Conservation (phyloP, 768 basidiomycete species). For the Hygrophoropsis aurantiaca region DNA sequence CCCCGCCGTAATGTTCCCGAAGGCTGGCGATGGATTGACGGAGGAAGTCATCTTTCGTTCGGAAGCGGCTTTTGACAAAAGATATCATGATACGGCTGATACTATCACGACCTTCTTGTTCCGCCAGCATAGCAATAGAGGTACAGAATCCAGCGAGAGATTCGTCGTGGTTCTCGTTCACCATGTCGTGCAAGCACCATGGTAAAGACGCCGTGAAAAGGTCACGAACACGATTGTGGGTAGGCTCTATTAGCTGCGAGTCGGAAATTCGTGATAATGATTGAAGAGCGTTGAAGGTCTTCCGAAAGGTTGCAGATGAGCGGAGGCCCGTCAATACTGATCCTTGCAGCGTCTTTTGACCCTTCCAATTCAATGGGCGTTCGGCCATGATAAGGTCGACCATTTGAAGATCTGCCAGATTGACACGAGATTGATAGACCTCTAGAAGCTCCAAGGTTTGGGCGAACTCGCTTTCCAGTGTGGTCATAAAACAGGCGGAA, state of each 20-base stretch:
- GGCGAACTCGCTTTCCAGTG: constrained; percentile 76
- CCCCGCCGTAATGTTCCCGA: constrained; percentile 77
- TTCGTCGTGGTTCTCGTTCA: constrained; percentile 56
- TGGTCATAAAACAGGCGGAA: constrained; percentile 78
- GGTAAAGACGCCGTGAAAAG: constrained; percentile 82
- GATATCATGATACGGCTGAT: constrained; percentile 88
- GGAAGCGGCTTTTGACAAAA: constrained; percentile 83
- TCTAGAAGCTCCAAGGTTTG: constrained; percentile 67
- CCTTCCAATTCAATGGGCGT: constrained; percentile 72
- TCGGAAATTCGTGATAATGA: constrained; percentile 60
- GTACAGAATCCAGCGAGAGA: constrained; percentile 68
- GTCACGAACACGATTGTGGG: constrained; percentile 73
- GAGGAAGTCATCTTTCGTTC: constrained; percentile 91
- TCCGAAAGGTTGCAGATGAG: constrained; percentile 66
- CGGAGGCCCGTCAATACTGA: constrained; percentile 75
- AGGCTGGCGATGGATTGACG: constrained; percentile 84
- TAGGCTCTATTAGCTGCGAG: constrained; percentile 65
- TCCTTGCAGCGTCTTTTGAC: constrained; percentile 62
- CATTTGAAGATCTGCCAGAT: constrained; percentile 68
- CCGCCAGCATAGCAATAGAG: constrained; percentile 71
- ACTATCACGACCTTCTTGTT: constrained; percentile 68
- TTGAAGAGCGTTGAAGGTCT: constrained; percentile 70
- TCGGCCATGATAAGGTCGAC: constrained; percentile 69
- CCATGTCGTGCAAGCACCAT: constrained; percentile 84
- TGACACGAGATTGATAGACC: constrained; percentile 61